These are phyloP conservation scores for Asterionellopsis glacialis DNA, from an alignment of 108 stramenopile genomes.

Conservation along the genomic window DNA sequence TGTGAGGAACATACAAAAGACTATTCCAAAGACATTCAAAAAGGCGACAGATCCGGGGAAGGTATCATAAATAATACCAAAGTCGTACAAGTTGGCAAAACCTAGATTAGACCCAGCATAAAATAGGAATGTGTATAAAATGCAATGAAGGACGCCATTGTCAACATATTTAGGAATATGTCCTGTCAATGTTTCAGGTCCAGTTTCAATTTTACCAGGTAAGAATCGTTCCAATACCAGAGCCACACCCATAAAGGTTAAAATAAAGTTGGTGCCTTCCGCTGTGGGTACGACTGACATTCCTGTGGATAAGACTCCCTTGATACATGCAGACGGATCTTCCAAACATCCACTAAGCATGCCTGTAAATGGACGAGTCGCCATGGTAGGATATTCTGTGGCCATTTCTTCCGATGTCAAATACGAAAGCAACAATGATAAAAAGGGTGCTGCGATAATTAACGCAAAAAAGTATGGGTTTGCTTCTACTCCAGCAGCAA, in stretches of 20 bases:
- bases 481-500: constrained; percentile 48
- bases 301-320: constrained; percentile 22
- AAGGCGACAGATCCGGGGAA: constrained; percentile 33
- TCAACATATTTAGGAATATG: constrained; percentile 54
- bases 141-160: constrained; percentile 54
- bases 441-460: constrained; percentile 42
- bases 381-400: constrained; percentile 11
- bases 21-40: constrained; percentile 91
- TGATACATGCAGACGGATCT: constrained; percentile 21
- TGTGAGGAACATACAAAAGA: constrained; percentile 77
- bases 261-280: constrained; percentile 23
- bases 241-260: constrained; percentile 74
- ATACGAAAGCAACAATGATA: constrained; percentile 48
- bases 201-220: constrained; percentile 66
- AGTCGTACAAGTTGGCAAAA: constrained; percentile 17
- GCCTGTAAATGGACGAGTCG: constrained; percentile 33
- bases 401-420: constrained; percentile 39
- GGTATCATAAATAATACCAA: constrained; percentile 24
- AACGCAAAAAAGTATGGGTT: constrained; percentile 54
- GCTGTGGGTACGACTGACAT: constrained; percentile 34
- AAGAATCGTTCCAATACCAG: constrained; percentile 68
- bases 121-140: constrained; percentile 27
- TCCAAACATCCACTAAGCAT: constrained; percentile 29
- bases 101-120: constrained; percentile 43
- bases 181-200: constrained; percentile 51